Conservation (phyloP, 805 yeast genomes). For the Maudiozyma barnettii region DNA sequence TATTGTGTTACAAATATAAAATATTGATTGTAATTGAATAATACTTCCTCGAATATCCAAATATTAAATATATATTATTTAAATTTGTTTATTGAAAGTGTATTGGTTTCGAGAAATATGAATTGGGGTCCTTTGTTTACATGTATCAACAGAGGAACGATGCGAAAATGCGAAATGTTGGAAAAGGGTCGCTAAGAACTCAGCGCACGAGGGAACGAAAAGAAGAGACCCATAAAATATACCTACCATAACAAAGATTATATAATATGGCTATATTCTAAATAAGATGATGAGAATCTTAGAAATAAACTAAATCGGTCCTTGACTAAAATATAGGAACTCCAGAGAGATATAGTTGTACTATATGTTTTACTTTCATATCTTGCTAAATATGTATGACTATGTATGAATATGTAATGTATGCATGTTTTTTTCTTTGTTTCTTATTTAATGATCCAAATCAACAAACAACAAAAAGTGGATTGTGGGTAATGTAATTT, state of each 20-base stretch:
- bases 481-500: background rate
- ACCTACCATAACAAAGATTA: background rate
- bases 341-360: too few relatives aligned
- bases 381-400: background rate
- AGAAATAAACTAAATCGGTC: too few relatives aligned
- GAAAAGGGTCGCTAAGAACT: background rate
- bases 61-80: too few relatives aligned
- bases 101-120: background rate
- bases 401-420: background rate
- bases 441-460: background rate
- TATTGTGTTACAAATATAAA: too few relatives aligned
- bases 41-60: too few relatives aligned
- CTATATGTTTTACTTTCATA: too few relatives aligned
- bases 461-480: background rate
- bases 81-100: background rate
- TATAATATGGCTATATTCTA: too few relatives aligned
- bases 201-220: background rate
- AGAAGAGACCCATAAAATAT: too few relatives aligned
- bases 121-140: background rate
- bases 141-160: background rate
- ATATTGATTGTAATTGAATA: too few relatives aligned
- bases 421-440: background rate
- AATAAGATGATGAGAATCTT: too few relatives aligned
- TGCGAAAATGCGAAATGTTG: background rate
- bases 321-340: background rate